Evolutionary conservation across 2,329 filamentous ascomycete species (phyloP), one percentile per base, ranked within the genome.

Genomic region (Colletotrichum euphorbiae): DNA sequence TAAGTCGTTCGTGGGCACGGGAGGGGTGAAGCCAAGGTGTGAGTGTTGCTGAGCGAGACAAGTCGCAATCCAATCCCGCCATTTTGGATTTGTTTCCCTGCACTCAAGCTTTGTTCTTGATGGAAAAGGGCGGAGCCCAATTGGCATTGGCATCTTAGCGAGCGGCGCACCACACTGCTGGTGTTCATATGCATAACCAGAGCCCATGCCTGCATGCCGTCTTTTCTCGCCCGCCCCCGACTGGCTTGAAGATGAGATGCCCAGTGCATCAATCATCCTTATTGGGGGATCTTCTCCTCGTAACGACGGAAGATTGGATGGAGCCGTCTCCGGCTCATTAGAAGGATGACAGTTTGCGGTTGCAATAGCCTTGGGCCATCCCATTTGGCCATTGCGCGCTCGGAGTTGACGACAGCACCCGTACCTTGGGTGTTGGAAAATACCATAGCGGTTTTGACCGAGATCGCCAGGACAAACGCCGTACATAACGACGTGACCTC

Each of bases 11-110:
- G 33, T 24, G 40, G 17, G 46, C 3, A 40, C 52, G 51, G 54
- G 24, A 36, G 38, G 45, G 64, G 43, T 48, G 45, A 6, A 17
- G 46, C 11, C 31, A 12, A 17, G 45, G 54, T 38, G n/a, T 36
- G 61, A 48, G 62, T 24, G 65, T 54, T 38, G 52, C 46, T 59
- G 48, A 68, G 65, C 52, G 65, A 57, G 43, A 48, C 54, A 65
- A 21, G 42, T 69, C 55, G 38, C 61, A 66, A 65, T 60, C 48
- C 61, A 66, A 65, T 60, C 48, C 66, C 66, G 66, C 66, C 66
- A 54, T 69, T 69, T 69, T 28, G 66, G 55, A 50, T 66, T 38
- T 54, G 54, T 38, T 58, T 65, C 48, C 42, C 48, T 50, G 48
- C 66, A 48, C 33, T 42, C 36, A 69, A 55, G 61, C 61, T 65